A percentile compares a stretch with the other conserved stretches of the same genome.
Evolutionary conservation across 208 protist species (phyloP).

Genomic region (Leishmania lainsoni): DNA sequence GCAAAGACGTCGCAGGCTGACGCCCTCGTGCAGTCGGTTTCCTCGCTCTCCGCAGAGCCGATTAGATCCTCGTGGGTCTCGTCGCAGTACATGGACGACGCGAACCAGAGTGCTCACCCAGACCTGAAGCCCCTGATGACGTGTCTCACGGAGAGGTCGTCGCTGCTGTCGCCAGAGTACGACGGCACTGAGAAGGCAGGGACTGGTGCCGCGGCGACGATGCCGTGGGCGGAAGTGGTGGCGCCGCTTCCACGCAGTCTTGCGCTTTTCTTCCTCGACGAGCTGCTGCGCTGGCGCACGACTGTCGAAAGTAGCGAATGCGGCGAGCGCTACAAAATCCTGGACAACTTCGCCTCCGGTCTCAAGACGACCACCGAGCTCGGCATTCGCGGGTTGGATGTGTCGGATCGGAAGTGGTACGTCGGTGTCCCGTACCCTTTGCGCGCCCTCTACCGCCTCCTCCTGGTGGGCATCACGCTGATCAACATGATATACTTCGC

Average conservation of each 20-base stretch:
- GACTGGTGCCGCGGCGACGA: conserved; percentile 6
- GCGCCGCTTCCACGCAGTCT: conserved; percentile 34
- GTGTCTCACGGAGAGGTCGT: conserved; percentile 33
- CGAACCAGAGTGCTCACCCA: background rate
- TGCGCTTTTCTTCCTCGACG: conserved; percentile 63
- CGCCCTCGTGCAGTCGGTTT: conserved; percentile 20
- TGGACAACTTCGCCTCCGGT: conserved; percentile 33
- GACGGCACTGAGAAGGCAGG: conserved; percentile 3
- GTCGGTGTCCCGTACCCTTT: conserved; percentile 43
- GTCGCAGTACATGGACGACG: too few relatives aligned
- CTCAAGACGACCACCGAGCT: conserved; percentile 10
- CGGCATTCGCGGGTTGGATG: conserved; percentile 19
- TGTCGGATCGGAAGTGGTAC: conserved; percentile 61
- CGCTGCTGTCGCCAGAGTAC: conserved; percentile 4
- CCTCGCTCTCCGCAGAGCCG: conserved; percentile 9
- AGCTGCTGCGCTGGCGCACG: conserved; percentile 62
- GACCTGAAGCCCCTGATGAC: conserved; percentile 41
- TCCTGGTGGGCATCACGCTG: conserved; percentile 41
- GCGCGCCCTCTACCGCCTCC: conserved; percentile 36
- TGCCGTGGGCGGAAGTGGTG: conserved; percentile 43
- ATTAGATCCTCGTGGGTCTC: background rate
- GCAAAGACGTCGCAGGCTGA: conserved; percentile 15
- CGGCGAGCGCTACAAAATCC: conserved; percentile 42
- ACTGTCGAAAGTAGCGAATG: conserved; percentile 38
- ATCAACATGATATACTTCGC: conserved; percentile 55